Percentiles rank a stretch among this genome's conserved stretches.
These are phyloP conservation scores for Lithospermum erythrorhizon DNA, from an alignment of 257 asterid species.

Conservation along the genomic window DNA sequence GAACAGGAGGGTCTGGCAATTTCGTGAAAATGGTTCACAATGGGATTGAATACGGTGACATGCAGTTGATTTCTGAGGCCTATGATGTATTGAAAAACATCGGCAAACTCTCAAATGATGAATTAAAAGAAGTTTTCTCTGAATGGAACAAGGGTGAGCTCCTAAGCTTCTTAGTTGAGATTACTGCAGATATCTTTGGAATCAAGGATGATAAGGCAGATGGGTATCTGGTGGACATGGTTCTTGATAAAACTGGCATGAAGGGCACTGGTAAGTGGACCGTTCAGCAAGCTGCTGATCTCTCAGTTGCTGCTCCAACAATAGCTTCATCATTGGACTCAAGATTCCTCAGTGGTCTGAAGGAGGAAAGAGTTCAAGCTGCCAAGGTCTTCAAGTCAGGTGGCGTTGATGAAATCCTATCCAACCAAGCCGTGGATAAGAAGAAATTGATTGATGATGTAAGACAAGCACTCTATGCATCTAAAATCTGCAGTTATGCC, in stretches of 20 bases:
- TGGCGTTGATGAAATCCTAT: slow-evolving; percentile 50
- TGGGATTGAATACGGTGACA: slow-evolving; percentile 94
- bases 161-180: slow-evolving; percentile 87
- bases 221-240: slow-evolving; percentile 82
- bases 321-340: slow-evolving; percentile 94
- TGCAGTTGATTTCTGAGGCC: slow-evolving; percentile 94
- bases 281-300: slow-evolving; percentile 92
- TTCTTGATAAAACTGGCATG: slow-evolving; percentile 94
- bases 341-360: slow-evolving; percentile 88
- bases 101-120: slow-evolving; percentile 85
- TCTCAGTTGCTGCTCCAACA: slow-evolving; percentile 90
- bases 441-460: slow-evolving; percentile 64
- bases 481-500: slow-evolving; percentile 87
- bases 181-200: slow-evolving; percentile 85
- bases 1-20: slow-evolving; percentile 86
- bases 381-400: slow-evolving; percentile 72
- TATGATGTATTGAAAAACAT: slow-evolving; percentile 85
- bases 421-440: slow-evolving; percentile 61
- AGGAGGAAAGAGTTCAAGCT: slow-evolving; percentile 76
- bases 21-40: slow-evolving; percentile 95
- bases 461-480: slow-evolving; percentile 79
- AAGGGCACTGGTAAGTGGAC: slow-evolving; percentile 99
- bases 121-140: slow-evolving; percentile 48
- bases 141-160: slow-evolving; percentile 98
- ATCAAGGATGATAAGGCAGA: slow-evolving; percentile 87